These are phyloP conservation scores for Bjerkandera adusta DNA, from an alignment of 1,284 basidiomycete species.

Conservation along the genomic window DNA sequence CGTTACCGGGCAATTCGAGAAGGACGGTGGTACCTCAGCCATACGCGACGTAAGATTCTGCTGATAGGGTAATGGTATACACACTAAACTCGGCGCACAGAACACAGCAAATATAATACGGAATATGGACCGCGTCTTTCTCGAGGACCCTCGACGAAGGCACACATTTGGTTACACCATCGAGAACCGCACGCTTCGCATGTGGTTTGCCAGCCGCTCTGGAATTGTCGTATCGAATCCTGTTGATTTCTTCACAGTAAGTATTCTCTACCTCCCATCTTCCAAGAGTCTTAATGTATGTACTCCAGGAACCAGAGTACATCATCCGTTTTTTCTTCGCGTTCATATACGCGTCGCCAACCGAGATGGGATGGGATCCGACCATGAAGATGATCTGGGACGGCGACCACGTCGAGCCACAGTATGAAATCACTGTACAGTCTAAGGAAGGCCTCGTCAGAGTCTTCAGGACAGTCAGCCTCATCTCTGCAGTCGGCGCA, in stretches of 20 bases:
- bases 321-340: conserved; percentile 5
- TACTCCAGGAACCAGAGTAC: neutral
- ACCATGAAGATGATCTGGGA: neutral
- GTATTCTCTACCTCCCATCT: neutral
- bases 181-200: neutral
- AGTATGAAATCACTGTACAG: neutral
- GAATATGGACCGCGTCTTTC: conserved; percentile 1
- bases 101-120: conserved; percentile 7
- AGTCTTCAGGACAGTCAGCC: neutral
- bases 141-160: neutral
- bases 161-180: conserved; percentile 3
- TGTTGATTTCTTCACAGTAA: conserved; percentile 7
- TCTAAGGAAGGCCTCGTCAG: neutral
- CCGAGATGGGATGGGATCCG: conserved; percentile 8
- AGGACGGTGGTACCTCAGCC: neutral
- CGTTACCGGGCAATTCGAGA: conserved; percentile 7
- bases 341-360: neutral
- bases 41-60: too few relatives aligned
- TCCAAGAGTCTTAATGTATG: neutral
- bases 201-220: conserved; percentile 5
- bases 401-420: too few relatives aligned
- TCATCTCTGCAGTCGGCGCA: neutral
- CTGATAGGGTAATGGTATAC: too few relatives aligned
- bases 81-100: too few relatives aligned
- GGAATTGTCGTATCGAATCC: neutral